These are phyloP conservation scores for Lotmaria passim DNA, from an alignment of 208 protist species.

Conservation along the genomic window DNA sequence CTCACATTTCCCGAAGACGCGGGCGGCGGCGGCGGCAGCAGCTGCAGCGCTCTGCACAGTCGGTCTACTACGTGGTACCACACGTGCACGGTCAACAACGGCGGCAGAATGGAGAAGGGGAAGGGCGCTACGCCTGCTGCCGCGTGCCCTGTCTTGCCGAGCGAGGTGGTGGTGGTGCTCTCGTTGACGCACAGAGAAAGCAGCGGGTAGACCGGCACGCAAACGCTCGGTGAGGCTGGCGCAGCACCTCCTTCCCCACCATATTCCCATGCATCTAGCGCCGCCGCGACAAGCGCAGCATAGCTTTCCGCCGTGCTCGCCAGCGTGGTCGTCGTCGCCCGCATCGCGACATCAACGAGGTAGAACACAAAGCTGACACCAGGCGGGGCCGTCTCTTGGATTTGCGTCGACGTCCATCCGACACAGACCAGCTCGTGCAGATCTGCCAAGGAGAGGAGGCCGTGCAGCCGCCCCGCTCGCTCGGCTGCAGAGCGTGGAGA, in stretches of 20 bases:
- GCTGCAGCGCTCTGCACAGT: conserved; percentile 19
- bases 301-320: conserved; percentile 5
- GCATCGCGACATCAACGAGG: conserved; percentile 25
- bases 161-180: not conserved
- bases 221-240: not conserved
- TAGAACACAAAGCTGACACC: conserved; percentile 28
- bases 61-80: conserved; percentile 33
- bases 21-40: conserved; percentile 3
- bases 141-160: not conserved
- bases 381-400: conserved; percentile 15
- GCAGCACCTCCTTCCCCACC: not conserved
- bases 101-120: conserved; percentile 27
- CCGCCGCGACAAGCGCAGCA: conserved; percentile 3
- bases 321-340: not conserved
- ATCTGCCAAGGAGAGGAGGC: conserved; percentile 34
- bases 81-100: conserved; percentile 30
- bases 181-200: conserved; percentile 8
- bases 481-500: not conserved
- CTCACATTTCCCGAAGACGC: no score
- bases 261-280: conserved; percentile 15
- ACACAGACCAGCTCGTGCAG: conserved; percentile 30
- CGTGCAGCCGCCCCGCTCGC: conserved; percentile 3
- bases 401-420: conserved; percentile 18
- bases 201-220: conserved; percentile 26
- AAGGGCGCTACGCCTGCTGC: conserved; percentile 10